Evolutionary conservation across 441 rosid genomes (phyloP), one percentile per base, ranked within the genome.

Genomic region (Bocquillonia castaneifolia): DNA sequence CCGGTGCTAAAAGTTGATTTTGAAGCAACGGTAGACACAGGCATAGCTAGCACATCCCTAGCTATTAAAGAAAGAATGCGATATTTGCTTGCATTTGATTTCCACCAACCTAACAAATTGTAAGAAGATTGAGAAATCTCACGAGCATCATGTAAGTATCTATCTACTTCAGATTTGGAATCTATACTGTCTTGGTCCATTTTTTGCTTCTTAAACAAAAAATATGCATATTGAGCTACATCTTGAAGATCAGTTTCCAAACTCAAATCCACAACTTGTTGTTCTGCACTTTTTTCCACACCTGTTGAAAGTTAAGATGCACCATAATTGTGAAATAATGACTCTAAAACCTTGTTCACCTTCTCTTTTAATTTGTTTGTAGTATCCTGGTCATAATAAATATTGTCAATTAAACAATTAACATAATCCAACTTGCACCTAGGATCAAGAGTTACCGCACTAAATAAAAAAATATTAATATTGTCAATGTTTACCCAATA

Each of bases 381-480:
- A 17, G 3, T 25, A 25, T 13, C 3, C 6, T 0, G 10, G 17
- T 55, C 64, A 48, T 69, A 67, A 48, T 69, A 67, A 0, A 61
- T 51, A 0, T 36, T 0, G 6, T 59, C 8, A 32, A 71, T 29
- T 10, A 26, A 23, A 25, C 34, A 62, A 1, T 25, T 6, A 20
- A 60, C 18, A 57, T 18, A 29, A 0, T 42, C 3, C 48, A 65
- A 13, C 14, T 73, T 78, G 6, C 15, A 15, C 0, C 63, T 0
- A 5, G 68, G 67, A 69, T 73, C 62, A 26, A 77, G 32, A 25
- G 58, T 18, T 12, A 25, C 4, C 0, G 68, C 63, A 15, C 68
- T 5, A 59, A 48, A 50, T 14, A 72, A 13, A 18, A 69, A 61
- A 20, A 34, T 15, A 42, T 69, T 66, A 10, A 64, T 32, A 6